phyloP scores from a whole-genome alignment of 176 grass and related monocot genomes.

The Phoenix dactylifera region DNA sequence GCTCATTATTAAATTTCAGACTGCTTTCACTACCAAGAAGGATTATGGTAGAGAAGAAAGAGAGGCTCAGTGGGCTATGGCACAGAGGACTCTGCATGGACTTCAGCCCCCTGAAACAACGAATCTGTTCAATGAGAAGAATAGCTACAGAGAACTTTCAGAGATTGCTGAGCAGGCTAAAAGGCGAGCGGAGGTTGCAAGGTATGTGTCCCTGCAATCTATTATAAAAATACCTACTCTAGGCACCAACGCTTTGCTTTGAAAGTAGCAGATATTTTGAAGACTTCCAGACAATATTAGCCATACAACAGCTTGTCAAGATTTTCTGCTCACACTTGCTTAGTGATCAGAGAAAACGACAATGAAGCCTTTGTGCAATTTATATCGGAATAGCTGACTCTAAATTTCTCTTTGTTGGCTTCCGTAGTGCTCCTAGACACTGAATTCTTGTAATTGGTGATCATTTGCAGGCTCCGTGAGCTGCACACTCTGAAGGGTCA shows the following conservation, averaged over 20 bases:
- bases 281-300: too few relatives aligned
- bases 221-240: neutral
- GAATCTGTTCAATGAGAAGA: constrained; percentile 32
- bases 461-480: constrained; percentile 54
- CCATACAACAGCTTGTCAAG: too few relatives aligned
- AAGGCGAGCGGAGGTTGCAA: constrained; percentile 83
- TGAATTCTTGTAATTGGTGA: neutral
- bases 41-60: constrained; percentile 85
- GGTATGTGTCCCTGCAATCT: constrained; percentile 15
- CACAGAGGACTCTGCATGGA: constrained; percentile 84
- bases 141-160: constrained; percentile 66
- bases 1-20: constrained; percentile 18
- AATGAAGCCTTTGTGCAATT: too few relatives aligned
- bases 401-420: too few relatives aligned
- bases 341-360: too few relatives aligned
- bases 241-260: too few relatives aligned
- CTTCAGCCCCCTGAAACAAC: constrained; percentile 37
- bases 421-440: neutral
- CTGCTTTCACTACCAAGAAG: constrained; percentile 80
- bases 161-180: constrained; percentile 96
- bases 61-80: constrained; percentile 85
- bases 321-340: too few relatives aligned
- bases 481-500: constrained; percentile 56
- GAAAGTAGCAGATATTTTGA: neutral
- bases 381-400: too few relatives aligned